Conservation (phyloP, 805 yeast species). For the Myxozyma vanderwaltii region DNA sequence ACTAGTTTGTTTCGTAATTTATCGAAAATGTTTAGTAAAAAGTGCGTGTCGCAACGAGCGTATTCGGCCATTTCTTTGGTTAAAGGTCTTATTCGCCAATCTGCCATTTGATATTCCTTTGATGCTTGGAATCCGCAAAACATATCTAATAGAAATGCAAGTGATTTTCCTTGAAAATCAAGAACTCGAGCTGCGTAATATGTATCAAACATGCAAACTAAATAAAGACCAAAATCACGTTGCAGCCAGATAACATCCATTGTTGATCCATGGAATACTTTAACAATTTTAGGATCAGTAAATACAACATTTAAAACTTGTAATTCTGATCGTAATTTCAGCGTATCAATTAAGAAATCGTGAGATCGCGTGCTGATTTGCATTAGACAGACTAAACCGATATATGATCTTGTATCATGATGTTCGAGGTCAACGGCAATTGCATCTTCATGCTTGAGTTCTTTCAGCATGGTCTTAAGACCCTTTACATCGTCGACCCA, state of each 20-base stretch:
- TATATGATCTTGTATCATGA: conserved; percentile 86
- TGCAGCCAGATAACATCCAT: conserved; percentile 98
- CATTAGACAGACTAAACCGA: conserved; percentile 90
- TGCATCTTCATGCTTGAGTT: conserved; percentile 55
- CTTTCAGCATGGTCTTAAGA: conserved; percentile 57
- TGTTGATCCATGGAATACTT: conserved; percentile 93
- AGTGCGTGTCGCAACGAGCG: conserved; percentile 96
- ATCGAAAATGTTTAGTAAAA: conserved; percentile 77
- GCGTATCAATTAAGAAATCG: conserved; percentile 87
- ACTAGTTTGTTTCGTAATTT: conserved; percentile 63
- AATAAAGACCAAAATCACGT: conserved; percentile 86
- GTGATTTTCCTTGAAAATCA: conserved; percentile 78
- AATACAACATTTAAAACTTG: conserved; percentile 69
- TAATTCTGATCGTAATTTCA: conserved; percentile 74
- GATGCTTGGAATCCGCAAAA: conserved; percentile 85
- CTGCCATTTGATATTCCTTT: conserved; percentile 93
- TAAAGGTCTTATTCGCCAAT: conserved; percentile 92
- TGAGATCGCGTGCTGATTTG: conserved; percentile 80
- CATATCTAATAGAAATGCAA: conserved; percentile 79
- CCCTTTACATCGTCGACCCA: conserved; percentile 69
- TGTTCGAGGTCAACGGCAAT: conserved; percentile 96
- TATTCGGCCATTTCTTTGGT: conserved; percentile 73
- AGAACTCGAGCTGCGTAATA: conserved; percentile 81
- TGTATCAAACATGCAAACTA: conserved; percentile 90
- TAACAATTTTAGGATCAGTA: conserved; percentile 76